These are phyloP conservation scores for Talaromyces rugulosus DNA, from an alignment of 2,329 filamentous ascomycete species.

Conservation along the genomic window DNA sequence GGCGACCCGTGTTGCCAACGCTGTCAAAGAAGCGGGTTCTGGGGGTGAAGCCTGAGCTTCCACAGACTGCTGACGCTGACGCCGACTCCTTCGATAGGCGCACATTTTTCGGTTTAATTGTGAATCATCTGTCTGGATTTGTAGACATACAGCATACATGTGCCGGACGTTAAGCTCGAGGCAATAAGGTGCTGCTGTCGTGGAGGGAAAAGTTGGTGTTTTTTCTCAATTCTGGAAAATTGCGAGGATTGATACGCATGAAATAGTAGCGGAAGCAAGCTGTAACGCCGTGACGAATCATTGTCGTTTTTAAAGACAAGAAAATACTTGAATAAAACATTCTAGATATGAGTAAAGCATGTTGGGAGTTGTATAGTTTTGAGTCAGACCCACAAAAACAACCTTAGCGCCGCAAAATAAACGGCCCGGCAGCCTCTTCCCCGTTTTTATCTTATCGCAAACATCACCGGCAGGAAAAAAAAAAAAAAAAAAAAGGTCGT, in stretches of 20 bases:
- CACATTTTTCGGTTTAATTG: neutral
- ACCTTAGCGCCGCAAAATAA: constrained; percentile 31
- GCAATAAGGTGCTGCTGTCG: neutral
- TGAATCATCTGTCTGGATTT: neutral
- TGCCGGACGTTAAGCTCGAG: neutral
- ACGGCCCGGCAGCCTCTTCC: constrained; percentile 32
- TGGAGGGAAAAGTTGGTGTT: neutral
- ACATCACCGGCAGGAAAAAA: constrained; percentile 12
- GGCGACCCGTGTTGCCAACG: constrained; percentile 72
- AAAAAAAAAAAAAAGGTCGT: constrained; percentile 3
- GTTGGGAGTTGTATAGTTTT: neutral
- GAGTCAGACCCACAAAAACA: constrained; percentile 19
- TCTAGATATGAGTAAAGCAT: neutral
- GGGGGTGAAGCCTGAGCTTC: constrained; percentile 16
- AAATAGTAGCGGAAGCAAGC: neutral
- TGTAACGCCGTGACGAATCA: neutral
- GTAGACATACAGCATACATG: neutral
- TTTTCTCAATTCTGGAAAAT: neutral
- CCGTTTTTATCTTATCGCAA: constrained; percentile 24
- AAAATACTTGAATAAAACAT: neutral
- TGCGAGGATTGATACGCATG: neutral
- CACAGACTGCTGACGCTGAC: neutral
- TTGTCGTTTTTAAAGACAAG: neutral
- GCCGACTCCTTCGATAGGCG: neutral
- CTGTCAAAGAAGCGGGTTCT: constrained; percentile 59